These are phyloP conservation scores for Fomitopsis palustris DNA, from an alignment of 1,284 basidiomycete genomes.

Conservation along the genomic window DNA sequence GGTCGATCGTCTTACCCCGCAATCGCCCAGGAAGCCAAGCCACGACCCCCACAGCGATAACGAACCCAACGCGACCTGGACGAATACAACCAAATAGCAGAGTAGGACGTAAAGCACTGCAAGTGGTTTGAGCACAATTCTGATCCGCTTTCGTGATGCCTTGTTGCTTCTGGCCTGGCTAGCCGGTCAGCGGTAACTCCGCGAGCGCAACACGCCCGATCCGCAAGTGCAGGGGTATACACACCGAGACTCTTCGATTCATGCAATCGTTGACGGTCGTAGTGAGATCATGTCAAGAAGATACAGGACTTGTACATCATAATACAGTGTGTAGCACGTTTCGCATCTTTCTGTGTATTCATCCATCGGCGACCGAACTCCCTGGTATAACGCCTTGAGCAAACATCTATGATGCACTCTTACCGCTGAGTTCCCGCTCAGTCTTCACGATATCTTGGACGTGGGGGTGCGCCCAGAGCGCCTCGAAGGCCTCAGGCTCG, in stretches of 20 bases:
- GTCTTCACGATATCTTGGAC: slow-evolving; percentile 63
- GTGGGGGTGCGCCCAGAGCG: slow-evolving; percentile 69
- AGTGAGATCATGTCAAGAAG: background rate
- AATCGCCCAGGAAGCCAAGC: background rate
- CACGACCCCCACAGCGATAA: background rate
- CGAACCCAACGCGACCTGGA: background rate
- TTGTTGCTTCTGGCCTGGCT: background rate
- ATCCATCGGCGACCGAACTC: background rate
- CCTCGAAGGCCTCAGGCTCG: slow-evolving; percentile 46
- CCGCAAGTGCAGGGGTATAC: background rate
- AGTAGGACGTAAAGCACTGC: background rate
- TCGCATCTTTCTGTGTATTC: background rate
- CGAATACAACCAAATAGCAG: background rate
- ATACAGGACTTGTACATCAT: background rate
- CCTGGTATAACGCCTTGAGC: background rate
- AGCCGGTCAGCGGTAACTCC: background rate
- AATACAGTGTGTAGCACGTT: background rate
- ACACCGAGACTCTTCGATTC: background rate
- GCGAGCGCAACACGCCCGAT: background rate
- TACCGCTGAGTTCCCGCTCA: slow-evolving; percentile 58
- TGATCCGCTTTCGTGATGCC: background rate
- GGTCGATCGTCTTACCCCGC: background rate
- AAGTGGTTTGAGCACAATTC: background rate
- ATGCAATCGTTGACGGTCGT: background rate
- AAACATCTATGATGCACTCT: slow-evolving; percentile 16